These are phyloP conservation scores for Pythium brachiatum DNA, from an alignment of 352 stramenopile species.

Conservation along the genomic window DNA sequence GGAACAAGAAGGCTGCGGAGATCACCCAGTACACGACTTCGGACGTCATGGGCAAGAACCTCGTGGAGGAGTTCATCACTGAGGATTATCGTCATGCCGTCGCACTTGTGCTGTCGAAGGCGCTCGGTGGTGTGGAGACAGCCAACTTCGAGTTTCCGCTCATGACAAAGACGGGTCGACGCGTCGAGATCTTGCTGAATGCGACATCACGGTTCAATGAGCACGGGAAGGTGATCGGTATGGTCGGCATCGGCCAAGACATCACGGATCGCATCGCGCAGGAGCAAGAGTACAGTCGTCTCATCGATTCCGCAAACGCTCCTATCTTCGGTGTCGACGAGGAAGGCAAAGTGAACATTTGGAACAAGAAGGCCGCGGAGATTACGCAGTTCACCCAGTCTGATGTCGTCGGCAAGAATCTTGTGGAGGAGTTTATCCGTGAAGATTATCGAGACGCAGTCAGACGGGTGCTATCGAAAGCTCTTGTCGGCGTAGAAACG, in stretches of 20 bases:
- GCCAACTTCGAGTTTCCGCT: conserved; percentile 77
- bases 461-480: neutral
- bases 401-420: neutral
- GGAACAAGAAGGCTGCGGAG: conserved; percentile 71
- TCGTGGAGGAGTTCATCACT: conserved; percentile 59
- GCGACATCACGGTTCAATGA: conserved; percentile 28
- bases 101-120: conserved; percentile 51
- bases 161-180: conserved; percentile 47
- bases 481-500: neutral
- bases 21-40: conserved; percentile 64
- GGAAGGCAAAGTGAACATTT: conserved; percentile 76
- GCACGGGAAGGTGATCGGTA: conserved; percentile 32
- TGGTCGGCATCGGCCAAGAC: conserved; percentile 68
- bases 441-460: neutral
- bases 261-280: conserved; percentile 59
- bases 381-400: conserved; percentile 36
- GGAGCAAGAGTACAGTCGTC: conserved; percentile 63
- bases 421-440: neutral
- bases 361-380: conserved; percentile 84
- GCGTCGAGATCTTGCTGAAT: conserved; percentile 31
- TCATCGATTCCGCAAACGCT: conserved; percentile 74
- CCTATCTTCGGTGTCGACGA: conserved; percentile 85
- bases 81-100: conserved; percentile 60
- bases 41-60: conserved; percentile 53
- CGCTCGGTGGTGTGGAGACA: conserved; percentile 47